These are phyloP conservation scores for Plantago ovata DNA, from an alignment of 257 asterid species.

Conservation along the genomic window DNA sequence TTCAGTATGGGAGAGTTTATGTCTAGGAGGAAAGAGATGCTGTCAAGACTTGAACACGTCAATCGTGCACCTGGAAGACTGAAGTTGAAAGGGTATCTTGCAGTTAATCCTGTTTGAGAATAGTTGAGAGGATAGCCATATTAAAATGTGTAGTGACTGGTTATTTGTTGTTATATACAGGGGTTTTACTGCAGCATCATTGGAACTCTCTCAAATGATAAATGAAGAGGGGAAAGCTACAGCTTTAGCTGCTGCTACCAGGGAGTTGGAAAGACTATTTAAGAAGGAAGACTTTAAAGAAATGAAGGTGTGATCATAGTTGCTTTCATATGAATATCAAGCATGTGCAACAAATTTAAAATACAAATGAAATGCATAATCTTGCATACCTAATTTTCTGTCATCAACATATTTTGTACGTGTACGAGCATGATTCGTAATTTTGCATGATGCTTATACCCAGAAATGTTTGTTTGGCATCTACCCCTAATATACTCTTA, in stretches of 20 bases:
- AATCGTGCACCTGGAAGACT: conserved; percentile 39
- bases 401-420: conserved; percentile 7
- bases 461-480: conserved; percentile 5
- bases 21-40: conserved; percentile 69
- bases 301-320: conserved; percentile 64
- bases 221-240: conserved; percentile 72
- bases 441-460: conserved; percentile 8
- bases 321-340: conserved; percentile 19
- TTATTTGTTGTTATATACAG: conserved; percentile 31
- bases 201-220: conserved; percentile 60
- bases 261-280: conserved; percentile 85
- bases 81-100: conserved; percentile 47
- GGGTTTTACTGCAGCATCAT: conserved; percentile 72
- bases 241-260: conserved; percentile 87
- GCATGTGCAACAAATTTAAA: conserved; percentile 10
- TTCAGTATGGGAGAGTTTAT: conserved; percentile 66
- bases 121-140: not conserved
- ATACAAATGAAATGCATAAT: conserved; percentile 9
- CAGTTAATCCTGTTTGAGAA: conserved; percentile 14
- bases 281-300: conserved; percentile 76
- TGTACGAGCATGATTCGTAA: conserved; percentile 1
- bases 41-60: conserved; percentile 43
- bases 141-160: not conserved
- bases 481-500: conserved; percentile 16
- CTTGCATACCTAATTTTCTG: not conserved